These are phyloP conservation scores for Fusarium proliferatum DNA, from an alignment of 2,329 filamentous ascomycete genomes.

Conservation along the genomic window DNA sequence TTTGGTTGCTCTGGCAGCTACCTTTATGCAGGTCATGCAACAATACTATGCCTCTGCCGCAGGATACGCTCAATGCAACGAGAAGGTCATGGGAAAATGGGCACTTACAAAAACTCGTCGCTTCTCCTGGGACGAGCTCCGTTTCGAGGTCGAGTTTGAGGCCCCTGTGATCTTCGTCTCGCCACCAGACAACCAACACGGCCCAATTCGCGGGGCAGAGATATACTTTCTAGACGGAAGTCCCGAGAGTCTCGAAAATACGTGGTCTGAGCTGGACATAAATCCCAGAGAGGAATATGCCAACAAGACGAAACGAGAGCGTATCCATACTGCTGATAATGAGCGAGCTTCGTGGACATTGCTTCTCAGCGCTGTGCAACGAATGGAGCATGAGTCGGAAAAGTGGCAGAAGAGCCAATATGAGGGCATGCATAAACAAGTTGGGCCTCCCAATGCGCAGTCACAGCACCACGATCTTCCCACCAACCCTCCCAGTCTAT, in stretches of 20 bases:
- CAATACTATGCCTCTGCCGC: slow-evolving; percentile 62
- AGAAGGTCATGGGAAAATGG: slow-evolving; percentile 62
- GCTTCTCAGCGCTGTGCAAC: slow-evolving; percentile 61
- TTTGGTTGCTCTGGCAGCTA: slow-evolving; percentile 58
- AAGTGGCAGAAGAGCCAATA: slow-evolving; percentile 57
- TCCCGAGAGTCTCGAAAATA: slow-evolving; percentile 49
- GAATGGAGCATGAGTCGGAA: slow-evolving; percentile 61
- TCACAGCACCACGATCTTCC: slow-evolving; percentile 37
- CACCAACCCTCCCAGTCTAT: slow-evolving; percentile 40
- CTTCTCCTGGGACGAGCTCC: slow-evolving; percentile 57
- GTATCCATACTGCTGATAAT: slow-evolving; percentile 66
- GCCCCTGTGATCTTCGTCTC: slow-evolving; percentile 64
- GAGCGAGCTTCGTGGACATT: slow-evolving; percentile 66
- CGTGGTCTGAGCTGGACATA: slow-evolving; percentile 48
- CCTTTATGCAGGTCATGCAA: slow-evolving; percentile 60
- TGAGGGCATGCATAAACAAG: slow-evolving; percentile 34
- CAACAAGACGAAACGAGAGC: slow-evolving; percentile 44
- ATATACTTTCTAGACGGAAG: slow-evolving; percentile 56
- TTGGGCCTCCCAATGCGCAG: slow-evolving; percentile 34
- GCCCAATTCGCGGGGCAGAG: slow-evolving; percentile 46
- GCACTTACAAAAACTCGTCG: slow-evolving; percentile 53
- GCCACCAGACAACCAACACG: slow-evolving; percentile 53
- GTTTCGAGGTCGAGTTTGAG: slow-evolving; percentile 62
- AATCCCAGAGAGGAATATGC: slow-evolving; percentile 45
- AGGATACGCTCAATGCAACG: slow-evolving; percentile 61